These are phyloP conservation scores for Acidomyces sp. DNA, from an alignment of 495 filamentous ascomycete species.

Conservation along the genomic window DNA sequence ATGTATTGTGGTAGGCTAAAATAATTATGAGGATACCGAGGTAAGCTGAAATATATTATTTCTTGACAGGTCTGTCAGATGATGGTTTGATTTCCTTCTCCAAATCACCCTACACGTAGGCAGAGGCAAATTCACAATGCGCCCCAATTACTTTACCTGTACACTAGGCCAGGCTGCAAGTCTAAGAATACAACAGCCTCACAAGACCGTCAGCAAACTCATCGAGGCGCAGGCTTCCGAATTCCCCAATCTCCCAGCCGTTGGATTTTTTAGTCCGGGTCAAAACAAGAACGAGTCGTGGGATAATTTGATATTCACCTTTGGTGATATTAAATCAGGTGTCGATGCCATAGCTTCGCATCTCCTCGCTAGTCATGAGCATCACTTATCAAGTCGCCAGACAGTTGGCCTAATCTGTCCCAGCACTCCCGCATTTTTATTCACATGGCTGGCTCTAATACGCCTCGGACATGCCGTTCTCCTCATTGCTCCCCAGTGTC, in stretches of 20 bases:
- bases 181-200: conserved; percentile 23
- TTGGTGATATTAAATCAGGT: conserved; percentile 17
- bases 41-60: too few species aligned
- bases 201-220: conserved; percentile 35
- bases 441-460: conserved; percentile 41
- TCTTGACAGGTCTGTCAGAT: too few species aligned
- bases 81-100: too few species aligned
- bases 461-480: conserved; percentile 36
- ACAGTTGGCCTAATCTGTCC: conserved; percentile 37
- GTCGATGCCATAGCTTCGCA: conserved; percentile 7
- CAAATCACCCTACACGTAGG: too few species aligned
- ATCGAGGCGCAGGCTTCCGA: conserved; percentile 32
- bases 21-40: too few species aligned
- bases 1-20: too few species aligned
- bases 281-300: neutral
- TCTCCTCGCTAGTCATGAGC: conserved; percentile 1
- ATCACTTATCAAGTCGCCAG: neutral
- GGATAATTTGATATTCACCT: conserved; percentile 23
- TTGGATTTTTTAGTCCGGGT: conserved; percentile 30
- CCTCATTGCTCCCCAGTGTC: conserved; percentile 43
- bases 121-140: too few species aligned
- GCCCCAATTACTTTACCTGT: conserved; percentile 38
- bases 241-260: conserved; percentile 27
- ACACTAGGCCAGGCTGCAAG: conserved; percentile 36
- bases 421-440: conserved; percentile 38